Conservation (phyloP, 2,329 filamentous ascomycete genomes). For the Chaetomiaceae sp. region DNA sequence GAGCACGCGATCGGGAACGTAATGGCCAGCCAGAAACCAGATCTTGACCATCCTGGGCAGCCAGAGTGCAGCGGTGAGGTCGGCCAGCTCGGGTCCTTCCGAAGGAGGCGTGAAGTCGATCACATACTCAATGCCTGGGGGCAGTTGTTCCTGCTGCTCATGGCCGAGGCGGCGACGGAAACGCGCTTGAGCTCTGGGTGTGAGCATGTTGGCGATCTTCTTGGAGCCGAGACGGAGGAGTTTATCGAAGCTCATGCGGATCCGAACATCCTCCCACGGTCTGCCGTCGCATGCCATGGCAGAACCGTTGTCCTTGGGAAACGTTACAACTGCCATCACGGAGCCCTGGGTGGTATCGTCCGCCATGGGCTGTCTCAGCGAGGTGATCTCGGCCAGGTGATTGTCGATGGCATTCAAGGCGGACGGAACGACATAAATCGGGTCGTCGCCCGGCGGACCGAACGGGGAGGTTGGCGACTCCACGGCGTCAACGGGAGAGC, state of each 20-base stretch:
- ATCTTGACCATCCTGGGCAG: conserved; percentile 52
- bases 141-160: conserved; percentile 29
- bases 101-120: conserved; percentile 57
- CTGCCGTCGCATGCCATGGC: conserved; percentile 31
- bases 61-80: conserved; percentile 24
- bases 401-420: conserved; percentile 13
- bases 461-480: too few relatives aligned
- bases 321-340: conserved; percentile 32
- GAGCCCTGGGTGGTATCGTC: conserved; percentile 14
- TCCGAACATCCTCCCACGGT: conserved; percentile 27
- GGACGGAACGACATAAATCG: too few relatives aligned
- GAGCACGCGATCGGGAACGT: conserved; percentile 14
- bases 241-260: conserved; percentile 42
- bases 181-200: conserved; percentile 36
- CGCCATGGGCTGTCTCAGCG: neutral
- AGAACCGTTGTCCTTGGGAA: conserved; percentile 25
- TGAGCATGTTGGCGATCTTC: conserved; percentile 42
- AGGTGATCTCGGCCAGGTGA: conserved; percentile 19
- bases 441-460: too few relatives aligned
- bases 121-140: conserved; percentile 47
- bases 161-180: conserved; percentile 33
- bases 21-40: conserved; percentile 25
- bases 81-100: conserved; percentile 54
- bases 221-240: conserved; percentile 41
- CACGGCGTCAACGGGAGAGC: too few relatives aligned